Percentiles rank a stretch among this genome's conserved stretches.
Evolutionary conservation across 495 filamentous ascomycete genomes (phyloP).

Genomic region (Lentithecium fluviatile): DNA sequence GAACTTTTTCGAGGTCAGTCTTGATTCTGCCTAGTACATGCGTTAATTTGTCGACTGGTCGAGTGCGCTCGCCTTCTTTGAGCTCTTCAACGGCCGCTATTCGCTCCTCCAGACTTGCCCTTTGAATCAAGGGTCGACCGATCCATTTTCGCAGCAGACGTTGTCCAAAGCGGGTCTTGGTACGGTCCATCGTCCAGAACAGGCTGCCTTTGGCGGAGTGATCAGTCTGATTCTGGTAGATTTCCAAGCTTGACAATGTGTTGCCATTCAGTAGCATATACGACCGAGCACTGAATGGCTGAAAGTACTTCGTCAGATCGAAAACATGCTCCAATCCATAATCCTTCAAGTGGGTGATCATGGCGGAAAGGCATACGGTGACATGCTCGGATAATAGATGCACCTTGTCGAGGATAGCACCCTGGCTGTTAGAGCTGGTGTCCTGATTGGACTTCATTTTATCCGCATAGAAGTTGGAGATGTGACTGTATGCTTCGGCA

Average conservation of each 20-base stretch:
- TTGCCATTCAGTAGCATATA: conserved; percentile 98
- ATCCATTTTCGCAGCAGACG: conserved; percentile 92
- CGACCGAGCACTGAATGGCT: conserved; percentile 89
- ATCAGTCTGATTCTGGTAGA: conserved; percentile 95
- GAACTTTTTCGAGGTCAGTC: conserved; percentile 82
- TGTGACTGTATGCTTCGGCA: conserved; percentile 80
- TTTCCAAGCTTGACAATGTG: conserved; percentile 87
- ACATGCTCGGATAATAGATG: conserved; percentile 80
- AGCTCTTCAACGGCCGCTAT: conserved; percentile 88
- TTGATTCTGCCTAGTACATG: conserved; percentile 67
- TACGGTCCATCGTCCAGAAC: conserved; percentile 94
- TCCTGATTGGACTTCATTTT: conserved; percentile 63
- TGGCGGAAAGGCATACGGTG: conserved; percentile 88
- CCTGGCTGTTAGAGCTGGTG: conserved; percentile 49
- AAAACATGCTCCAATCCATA: conserved; percentile 97
- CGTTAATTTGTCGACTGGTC: conserved; percentile 69
- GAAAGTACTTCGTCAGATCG: conserved; percentile 94
- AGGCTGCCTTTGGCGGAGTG: conserved; percentile 81
- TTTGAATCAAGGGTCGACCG: conserved; percentile 83
- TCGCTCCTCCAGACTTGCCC: conserved; percentile 73
- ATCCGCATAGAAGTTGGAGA: conserved; percentile 89
- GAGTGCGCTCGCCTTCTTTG: conserved; percentile 61
- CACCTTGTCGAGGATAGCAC: conserved; percentile 77
- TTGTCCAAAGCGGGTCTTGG: conserved; percentile 84
- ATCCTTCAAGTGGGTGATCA: conserved; percentile 92